A percentile compares a stretch with the other conserved stretches of the same genome.
phyloP scores from a whole-genome alignment of 441 rosid species.

The Cnidoscolus chayamansa region DNA sequence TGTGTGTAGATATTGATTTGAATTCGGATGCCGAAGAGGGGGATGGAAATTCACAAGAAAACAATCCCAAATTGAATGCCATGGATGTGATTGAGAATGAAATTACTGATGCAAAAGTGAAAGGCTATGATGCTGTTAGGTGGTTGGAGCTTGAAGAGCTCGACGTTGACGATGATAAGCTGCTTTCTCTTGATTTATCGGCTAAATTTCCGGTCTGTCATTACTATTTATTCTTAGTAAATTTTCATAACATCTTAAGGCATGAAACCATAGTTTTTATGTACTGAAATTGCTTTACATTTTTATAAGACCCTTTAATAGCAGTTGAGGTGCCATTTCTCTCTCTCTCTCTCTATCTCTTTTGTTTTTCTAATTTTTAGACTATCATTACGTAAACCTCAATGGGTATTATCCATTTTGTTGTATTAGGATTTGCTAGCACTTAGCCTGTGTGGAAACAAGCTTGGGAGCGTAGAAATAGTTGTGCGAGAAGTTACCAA shows the following conservation, averaged over 20 bases:
- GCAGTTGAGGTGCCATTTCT: neutral
- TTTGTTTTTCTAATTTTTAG: neutral
- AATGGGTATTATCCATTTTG: conserved; percentile 4
- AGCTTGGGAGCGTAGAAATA: conserved; percentile 49
- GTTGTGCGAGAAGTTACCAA: conserved; percentile 59
- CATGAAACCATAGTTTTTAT: neutral
- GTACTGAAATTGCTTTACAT: neutral
- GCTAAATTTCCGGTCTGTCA: conserved; percentile 56
- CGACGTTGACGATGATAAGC: conserved; percentile 49
- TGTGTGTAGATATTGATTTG: conserved; percentile 66
- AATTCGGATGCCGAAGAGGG: conserved; percentile 34
- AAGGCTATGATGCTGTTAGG: conserved; percentile 45
- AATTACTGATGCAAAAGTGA: conserved; percentile 44
- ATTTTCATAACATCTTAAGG: neutral
- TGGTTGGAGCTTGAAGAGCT: conserved; percentile 94
- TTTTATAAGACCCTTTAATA: neutral
- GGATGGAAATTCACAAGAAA: conserved; percentile 23
- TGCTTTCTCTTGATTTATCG: conserved; percentile 57
- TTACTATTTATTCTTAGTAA: neutral
- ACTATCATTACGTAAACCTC: neutral
- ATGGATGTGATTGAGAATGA: conserved; percentile 51
- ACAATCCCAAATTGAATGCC: conserved; percentile 34
- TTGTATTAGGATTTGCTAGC: conserved; percentile 65
- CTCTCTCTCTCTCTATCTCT: neutral
- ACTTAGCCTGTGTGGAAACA: conserved; percentile 76